Percentiles rank a stretch among this genome's conserved stretches.
Evolutionary conservation across 768 basidiomycete genomes (phyloP).

Genomic region (Coprinellus micaceus): DNA sequence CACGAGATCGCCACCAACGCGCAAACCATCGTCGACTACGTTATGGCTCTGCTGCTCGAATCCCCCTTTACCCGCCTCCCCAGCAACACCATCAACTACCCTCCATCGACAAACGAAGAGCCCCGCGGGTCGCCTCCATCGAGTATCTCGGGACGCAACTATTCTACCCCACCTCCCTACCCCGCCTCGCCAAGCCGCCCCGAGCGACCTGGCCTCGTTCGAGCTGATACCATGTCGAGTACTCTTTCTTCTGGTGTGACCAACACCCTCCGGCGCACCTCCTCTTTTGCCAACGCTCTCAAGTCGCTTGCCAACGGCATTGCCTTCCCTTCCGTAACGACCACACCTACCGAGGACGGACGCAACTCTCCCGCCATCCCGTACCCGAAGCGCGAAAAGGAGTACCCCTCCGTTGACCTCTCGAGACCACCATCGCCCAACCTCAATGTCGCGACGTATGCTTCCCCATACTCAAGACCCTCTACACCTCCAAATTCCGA

Average conservation of each 20-base stretch:
- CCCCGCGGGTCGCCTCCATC: slow-evolving; percentile 30
- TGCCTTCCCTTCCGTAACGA: slow-evolving; percentile 52
- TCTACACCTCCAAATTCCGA: slow-evolving; percentile 34
- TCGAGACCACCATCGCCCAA: slow-evolving; percentile 78
- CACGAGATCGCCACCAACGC: slow-evolving; percentile 90
- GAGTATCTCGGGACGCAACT: slow-evolving; percentile 37
- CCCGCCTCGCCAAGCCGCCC: slow-evolving; percentile 35
- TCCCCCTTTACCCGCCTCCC: slow-evolving; percentile 81
- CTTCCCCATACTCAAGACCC: slow-evolving; percentile 68
- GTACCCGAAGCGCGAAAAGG: slow-evolving; percentile 15
- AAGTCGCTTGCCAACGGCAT: slow-evolving; percentile 68
- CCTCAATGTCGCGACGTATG: slow-evolving; percentile 71
- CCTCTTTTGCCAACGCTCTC: slow-evolving; percentile 75
- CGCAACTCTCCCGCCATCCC: slow-evolving; percentile 28
- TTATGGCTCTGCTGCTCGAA: slow-evolving; percentile 85
- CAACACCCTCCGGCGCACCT: slow-evolving; percentile 71
- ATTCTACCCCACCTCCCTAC: slow-evolving; percentile 37
- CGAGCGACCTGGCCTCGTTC: slow-evolving; percentile 46
- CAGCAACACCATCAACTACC: slow-evolving; percentile 55
- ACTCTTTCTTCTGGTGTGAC: slow-evolving; percentile 60
- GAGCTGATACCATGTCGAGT: slow-evolving; percentile 61
- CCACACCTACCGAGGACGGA: slow-evolving; percentile 45
- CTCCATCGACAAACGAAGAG: slow-evolving; percentile 43
- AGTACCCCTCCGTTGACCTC: slow-evolving; percentile 34
- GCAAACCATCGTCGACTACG: slow-evolving; percentile 87